Evolutionary conservation across 306 rosid genomes (phyloP).

Genomic region (Quercus mongolica): DNA sequence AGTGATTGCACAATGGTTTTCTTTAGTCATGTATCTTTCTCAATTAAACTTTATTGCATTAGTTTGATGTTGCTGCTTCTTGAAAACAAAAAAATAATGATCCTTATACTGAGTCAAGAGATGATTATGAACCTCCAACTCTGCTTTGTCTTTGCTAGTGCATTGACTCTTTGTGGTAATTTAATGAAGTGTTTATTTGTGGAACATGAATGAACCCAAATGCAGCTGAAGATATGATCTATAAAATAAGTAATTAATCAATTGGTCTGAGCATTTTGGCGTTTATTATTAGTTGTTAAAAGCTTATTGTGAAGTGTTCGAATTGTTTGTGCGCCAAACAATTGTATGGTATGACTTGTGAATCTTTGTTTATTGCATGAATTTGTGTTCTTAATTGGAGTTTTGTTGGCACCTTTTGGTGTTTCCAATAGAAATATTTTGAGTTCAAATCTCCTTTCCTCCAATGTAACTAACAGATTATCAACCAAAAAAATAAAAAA

Average conservation of each 20-base stretch:
- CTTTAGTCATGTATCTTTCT: not conserved
- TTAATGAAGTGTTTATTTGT: not conserved
- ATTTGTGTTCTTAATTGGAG: too few species aligned
- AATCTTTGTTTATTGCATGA: too few species aligned
- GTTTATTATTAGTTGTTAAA: not conserved
- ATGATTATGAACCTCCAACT: not conserved
- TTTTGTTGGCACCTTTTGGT: too few species aligned
- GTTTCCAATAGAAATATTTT: too few species aligned
- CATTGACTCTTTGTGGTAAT: not conserved
- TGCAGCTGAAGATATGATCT: not conserved
- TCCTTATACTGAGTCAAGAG: not conserved
- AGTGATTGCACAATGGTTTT: not conserved
- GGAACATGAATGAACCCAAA: not conserved
- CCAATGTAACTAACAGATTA: too few species aligned
- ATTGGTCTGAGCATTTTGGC: not conserved
- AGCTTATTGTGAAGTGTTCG: too few species aligned
- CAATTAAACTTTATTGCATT: not conserved
- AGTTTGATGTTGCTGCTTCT: conserved; percentile 10
- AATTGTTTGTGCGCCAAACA: not conserved
- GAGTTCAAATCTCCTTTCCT: too few species aligned
- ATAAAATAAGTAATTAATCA: not conserved
- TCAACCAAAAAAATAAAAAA: too few species aligned
- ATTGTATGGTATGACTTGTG: not conserved
- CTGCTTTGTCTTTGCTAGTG: not conserved
- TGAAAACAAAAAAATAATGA: not conserved